phyloP scores from a whole-genome alignment of 169 alveolate genomes.

The Eimeria maxima region DNA sequence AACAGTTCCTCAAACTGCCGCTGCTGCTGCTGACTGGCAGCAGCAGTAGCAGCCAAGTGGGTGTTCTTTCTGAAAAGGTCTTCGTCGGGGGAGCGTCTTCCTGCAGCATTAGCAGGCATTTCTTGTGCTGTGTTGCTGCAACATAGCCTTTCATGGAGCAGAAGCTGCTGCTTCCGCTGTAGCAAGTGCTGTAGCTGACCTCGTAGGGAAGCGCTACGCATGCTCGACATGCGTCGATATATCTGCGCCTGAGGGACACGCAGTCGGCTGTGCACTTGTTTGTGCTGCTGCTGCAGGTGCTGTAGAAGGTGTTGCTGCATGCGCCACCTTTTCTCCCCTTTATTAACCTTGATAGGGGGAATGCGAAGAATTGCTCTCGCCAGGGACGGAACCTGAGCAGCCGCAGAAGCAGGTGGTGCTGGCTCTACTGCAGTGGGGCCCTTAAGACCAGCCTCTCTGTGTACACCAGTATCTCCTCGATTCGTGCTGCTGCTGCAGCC shows the following conservation, averaged over 20 bases:
- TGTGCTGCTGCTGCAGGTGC: background rate
- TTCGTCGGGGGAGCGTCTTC: background rate
- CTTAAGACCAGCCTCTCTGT: background rate
- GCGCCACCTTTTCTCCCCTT: background rate
- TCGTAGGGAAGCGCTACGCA: background rate
- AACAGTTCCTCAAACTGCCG: background rate
- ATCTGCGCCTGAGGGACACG: background rate
- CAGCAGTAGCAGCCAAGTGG: background rate
- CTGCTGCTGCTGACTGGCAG: conserved; percentile 44
- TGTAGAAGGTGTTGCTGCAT: conserved; percentile 21
- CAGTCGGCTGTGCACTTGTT: background rate
- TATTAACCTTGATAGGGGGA: background rate
- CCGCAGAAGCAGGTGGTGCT: conserved; percentile 20
- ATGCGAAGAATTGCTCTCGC: conserved; percentile 2
- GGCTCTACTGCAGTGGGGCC: background rate
- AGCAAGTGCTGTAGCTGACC: conserved; percentile 60
- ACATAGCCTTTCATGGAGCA: background rate
- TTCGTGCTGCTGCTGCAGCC: background rate
- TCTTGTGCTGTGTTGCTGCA: conserved; percentile 9
- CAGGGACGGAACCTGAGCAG: conserved; percentile 21
- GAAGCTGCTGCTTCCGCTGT: conserved; percentile 45
- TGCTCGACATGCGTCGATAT: background rate
- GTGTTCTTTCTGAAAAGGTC: background rate
- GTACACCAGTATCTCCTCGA: background rate
- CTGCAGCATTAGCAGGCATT: background rate